Evolutionary conservation across 2,329 filamentous ascomycete genomes (phyloP), one percentile per base, ranked within the genome.

Genomic region (Atkinsonella texensis): DNA sequence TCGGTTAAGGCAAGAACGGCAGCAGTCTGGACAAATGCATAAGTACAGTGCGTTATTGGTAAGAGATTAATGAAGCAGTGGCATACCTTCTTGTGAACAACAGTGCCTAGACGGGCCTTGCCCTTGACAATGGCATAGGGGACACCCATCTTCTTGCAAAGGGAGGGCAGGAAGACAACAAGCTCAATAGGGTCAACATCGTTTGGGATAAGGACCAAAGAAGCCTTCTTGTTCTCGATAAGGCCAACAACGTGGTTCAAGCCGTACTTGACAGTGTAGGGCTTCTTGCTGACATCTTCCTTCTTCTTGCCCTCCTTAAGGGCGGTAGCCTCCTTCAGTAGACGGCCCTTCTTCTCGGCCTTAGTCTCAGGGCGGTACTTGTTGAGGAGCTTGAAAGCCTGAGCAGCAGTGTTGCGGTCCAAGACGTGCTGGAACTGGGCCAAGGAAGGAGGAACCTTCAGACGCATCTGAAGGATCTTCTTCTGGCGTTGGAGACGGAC

Each of bases 331-430:
- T 98, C 93, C 83, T 95, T 89, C 73, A 87, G 83, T 61, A 98
- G 81, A 77, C 93, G 89, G 81, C 98, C 94, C 85, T 97, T 98
- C 89, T 98, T 98, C 85, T 97, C 91, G 65, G 80, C 78, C 85
- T 96, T 97, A 74, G 88, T 94, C 83, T 98, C 93, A 63, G 93
- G 93, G 67, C 91, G 89, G 86, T 98, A 98, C 83, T 98, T 98
- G 87, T 95, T 95, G 70, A 98, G 87, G 70, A 98, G 85, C 84
- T 97, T 97, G 83, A 98, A 93, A 61, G 88, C 81, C 80, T 97
- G 91, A 66, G 89, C 87, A 63, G 94, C 94, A 62, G 91, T 87
- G 83, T 95, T 94, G 76, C 87, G 87, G 83, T 95, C 88, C 66
- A 97, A 87, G 65, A 94, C 89, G 74, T 91, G 87, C 79, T 89